phyloP scores from a whole-genome alignment of 2,329 filamentous ascomycete genomes.

The Stagonosporopsis cucurbitacearum region DNA sequence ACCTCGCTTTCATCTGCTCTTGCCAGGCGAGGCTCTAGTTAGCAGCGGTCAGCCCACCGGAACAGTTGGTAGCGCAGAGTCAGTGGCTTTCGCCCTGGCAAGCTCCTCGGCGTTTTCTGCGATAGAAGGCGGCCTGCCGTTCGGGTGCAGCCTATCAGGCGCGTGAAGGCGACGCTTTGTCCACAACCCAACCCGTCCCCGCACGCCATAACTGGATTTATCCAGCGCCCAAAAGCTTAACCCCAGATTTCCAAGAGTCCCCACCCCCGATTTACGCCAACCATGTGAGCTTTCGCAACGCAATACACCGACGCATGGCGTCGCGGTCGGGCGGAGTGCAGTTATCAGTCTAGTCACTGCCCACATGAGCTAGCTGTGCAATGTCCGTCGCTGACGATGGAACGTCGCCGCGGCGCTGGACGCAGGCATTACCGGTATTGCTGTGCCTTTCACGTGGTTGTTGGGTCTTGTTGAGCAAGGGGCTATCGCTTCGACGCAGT shows the following conservation, averaged over 20 bases:
- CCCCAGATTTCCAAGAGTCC: slow-evolving; percentile 26
- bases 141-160: slow-evolving; percentile 23
- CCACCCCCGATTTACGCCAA: slow-evolving; percentile 19
- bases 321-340: slow-evolving; percentile 20
- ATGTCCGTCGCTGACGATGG: slow-evolving; percentile 1
- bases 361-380: slow-evolving; percentile 4
- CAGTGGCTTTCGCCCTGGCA: slow-evolving; percentile 20
- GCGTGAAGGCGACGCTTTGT: slow-evolving; percentile 21
- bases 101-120: slow-evolving; percentile 18
- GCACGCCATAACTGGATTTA: slow-evolving; percentile 24
- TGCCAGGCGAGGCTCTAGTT: slow-evolving; percentile 24
- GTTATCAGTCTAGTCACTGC: slow-evolving; percentile 18
- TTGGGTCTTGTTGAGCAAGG: not conserved
- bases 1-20: slow-evolving; percentile 21
- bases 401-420: not conserved
- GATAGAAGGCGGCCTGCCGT: slow-evolving; percentile 17
- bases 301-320: slow-evolving; percentile 23
- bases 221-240: slow-evolving; percentile 24
- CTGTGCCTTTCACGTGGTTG: not conserved
- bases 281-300: slow-evolving; percentile 16
- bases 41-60: slow-evolving; percentile 28
- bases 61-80: slow-evolving; percentile 24
- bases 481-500: not conserved
- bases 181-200: slow-evolving; percentile 23
- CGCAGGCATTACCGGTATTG: slow-evolving; percentile 4